Evolutionary conservation across 139 green algal species (phyloP).

Genomic region (Chlamydomonas sp.): DNA sequence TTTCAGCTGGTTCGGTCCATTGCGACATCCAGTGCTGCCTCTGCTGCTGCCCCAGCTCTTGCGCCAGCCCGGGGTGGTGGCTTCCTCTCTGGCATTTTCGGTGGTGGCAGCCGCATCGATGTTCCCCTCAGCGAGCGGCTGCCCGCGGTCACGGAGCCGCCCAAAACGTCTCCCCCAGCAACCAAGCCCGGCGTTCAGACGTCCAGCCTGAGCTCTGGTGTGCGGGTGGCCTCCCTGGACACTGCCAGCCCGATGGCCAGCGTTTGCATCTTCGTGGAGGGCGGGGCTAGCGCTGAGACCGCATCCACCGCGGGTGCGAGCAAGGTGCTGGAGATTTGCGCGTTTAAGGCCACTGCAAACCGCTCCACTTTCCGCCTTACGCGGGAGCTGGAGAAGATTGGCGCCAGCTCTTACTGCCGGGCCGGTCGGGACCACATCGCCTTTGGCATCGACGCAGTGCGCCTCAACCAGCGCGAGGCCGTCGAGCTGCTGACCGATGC

Average conservation of each 20-base stretch:
- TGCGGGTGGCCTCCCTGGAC: constrained; percentile 48
- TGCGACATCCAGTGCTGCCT: not conserved
- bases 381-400: constrained; percentile 75
- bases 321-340: constrained; percentile 69
- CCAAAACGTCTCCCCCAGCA: constrained; percentile 2
- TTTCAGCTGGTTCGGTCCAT: constrained; percentile 21
- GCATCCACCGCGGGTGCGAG: constrained; percentile 46
- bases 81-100: constrained; percentile 38
- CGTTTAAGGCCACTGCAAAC: constrained; percentile 65
- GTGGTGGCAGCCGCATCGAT: constrained; percentile 48
- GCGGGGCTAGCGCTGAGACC: constrained; percentile 56
- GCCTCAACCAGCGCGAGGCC: constrained; percentile 58
- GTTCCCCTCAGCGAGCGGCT: constrained; percentile 54
- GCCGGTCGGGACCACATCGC: constrained; percentile 57
- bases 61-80: constrained; percentile 11
- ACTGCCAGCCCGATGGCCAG: constrained; percentile 46
- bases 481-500: constrained; percentile 63
- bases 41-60: constrained; percentile 22
- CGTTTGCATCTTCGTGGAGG: constrained; percentile 50
- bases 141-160: constrained; percentile 39
- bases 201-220: constrained; percentile 12
- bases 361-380: constrained; percentile 64
- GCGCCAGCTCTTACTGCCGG: constrained; percentile 39
- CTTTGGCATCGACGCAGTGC: constrained; percentile 46
- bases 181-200: constrained; percentile 40